A percentile compares a stretch with the other conserved stretches of the same genome.
Evolutionary conservation across 192 early-diverging fungal species (phyloP).

Genomic region (Entomortierella lignicola): DNA sequence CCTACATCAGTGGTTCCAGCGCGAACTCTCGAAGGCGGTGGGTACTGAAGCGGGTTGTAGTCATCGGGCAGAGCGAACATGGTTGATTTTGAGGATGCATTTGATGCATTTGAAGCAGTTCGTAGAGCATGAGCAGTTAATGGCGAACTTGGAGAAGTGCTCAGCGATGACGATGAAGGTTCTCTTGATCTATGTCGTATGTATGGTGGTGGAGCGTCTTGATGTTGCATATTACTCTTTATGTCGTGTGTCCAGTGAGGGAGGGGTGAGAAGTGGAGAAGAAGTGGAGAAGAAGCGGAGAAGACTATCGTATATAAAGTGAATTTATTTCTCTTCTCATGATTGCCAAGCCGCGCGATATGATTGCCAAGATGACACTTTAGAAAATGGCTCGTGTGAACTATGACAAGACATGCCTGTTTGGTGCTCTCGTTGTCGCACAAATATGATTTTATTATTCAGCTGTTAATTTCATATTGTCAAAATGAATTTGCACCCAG

Average conservation of each 20-base stretch:
- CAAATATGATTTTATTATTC: too few relatives aligned
- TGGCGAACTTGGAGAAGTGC: constrained; percentile 17
- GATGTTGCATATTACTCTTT: constrained; percentile 8
- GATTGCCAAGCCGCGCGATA: not conserved
- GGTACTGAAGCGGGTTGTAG: constrained; percentile 53
- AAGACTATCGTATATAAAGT: not conserved
- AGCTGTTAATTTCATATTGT: too few relatives aligned
- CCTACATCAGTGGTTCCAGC: constrained; percentile 27
- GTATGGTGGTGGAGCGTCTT: constrained; percentile 30
- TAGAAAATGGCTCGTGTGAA: not conserved
- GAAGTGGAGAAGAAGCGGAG: not conserved
- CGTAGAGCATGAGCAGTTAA: constrained; percentile 3
- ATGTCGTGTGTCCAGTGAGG: not conserved
- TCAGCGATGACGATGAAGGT: not conserved
- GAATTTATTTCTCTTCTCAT: not conserved
- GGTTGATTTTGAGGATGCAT: constrained; percentile 18
- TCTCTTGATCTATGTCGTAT: not conserved
- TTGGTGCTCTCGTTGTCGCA: too few relatives aligned
- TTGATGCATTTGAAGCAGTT: constrained; percentile 16
- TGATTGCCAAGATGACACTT: constrained; percentile 9
- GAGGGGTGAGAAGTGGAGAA: not conserved
- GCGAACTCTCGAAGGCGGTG: constrained; percentile 45
- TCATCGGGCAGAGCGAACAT: constrained; percentile 34
- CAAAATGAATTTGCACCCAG: too few relatives aligned
- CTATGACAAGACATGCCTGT: too few relatives aligned